Evolutionary conservation across 2,329 filamentous ascomycete genomes (phyloP).

Genomic region (Aspergillus neoniger): DNA sequence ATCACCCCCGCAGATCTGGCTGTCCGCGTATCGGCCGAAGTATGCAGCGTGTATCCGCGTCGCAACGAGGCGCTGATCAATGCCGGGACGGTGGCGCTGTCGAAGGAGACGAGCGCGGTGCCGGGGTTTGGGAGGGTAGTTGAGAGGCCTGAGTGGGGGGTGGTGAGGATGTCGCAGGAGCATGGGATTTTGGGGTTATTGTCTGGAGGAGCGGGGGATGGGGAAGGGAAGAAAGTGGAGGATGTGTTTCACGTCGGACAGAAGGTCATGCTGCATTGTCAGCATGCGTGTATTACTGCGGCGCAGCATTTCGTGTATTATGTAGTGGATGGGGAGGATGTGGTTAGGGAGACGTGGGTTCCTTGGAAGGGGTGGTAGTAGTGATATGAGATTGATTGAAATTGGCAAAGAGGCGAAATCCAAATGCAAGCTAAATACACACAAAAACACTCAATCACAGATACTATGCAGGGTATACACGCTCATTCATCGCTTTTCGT

Average conservation of each 20-base stretch:
- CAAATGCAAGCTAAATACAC: not conserved
- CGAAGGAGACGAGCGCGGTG: conserved; percentile 69
- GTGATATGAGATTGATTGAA: not conserved
- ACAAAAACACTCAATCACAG: not conserved
- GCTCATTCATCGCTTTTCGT: not conserved
- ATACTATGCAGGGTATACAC: conserved; percentile 2
- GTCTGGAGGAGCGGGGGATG: conserved; percentile 22
- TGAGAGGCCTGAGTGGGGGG: conserved; percentile 61
- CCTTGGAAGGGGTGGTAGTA: conserved; percentile 30
- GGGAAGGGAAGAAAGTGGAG: conserved; percentile 34
- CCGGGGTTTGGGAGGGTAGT: conserved; percentile 71
- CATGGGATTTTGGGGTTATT: conserved; percentile 69
- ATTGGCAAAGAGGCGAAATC: not conserved
- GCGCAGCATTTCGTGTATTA: conserved; percentile 71
- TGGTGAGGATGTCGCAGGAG: conserved; percentile 74
- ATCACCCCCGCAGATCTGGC: conserved; percentile 30
- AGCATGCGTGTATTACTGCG: conserved; percentile 77
- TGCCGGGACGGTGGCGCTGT: conserved; percentile 69
- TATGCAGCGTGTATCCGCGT: conserved; percentile 66
- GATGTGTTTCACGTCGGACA: conserved; percentile 61
- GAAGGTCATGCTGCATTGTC: conserved; percentile 71
- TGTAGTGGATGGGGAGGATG: conserved; percentile 59
- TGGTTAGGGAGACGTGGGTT: conserved; percentile 30
- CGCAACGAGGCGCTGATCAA: conserved; percentile 66
- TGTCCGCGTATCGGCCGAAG: conserved; percentile 63